These are phyloP conservation scores for Chalara sp. DNA, from an alignment of 2,329 filamentous ascomycete genomes.

Conservation along the genomic window DNA sequence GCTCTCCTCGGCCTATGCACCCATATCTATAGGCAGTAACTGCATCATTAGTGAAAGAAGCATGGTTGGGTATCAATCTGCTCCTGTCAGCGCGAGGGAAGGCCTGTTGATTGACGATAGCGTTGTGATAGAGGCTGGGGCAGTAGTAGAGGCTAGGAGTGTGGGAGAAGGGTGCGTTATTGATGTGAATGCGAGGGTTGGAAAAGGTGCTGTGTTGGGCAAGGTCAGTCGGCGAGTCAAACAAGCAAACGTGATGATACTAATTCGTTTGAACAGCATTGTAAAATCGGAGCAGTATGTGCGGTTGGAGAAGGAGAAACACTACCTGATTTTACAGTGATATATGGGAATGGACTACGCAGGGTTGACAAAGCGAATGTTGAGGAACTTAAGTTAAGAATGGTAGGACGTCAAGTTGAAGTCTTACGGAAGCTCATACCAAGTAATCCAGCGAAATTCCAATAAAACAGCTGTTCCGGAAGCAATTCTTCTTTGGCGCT, in stretches of 20 bases:
- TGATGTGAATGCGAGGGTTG: conserved; percentile 53
- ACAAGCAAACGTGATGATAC: conserved; percentile 2
- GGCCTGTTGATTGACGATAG: conserved; percentile 51
- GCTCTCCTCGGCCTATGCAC: conserved; percentile 70
- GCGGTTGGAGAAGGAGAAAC: conserved; percentile 49
- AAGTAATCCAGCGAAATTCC: conserved; percentile 40
- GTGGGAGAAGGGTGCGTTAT: conserved; percentile 49
- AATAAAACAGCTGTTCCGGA: conserved; percentile 2
- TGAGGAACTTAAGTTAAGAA: conserved; percentile 55
- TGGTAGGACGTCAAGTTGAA: conserved; percentile 61
- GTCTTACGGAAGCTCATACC: conserved; percentile 60
- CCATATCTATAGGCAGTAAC: conserved; percentile 72
- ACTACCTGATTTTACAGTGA: conserved; percentile 60
- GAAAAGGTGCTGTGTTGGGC: conserved; percentile 54
- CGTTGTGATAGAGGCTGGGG: conserved; percentile 54
- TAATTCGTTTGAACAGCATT: conserved; percentile 43
- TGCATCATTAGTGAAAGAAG: conserved; percentile 74
- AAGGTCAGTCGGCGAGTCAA: conserved; percentile 40
- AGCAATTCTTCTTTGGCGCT: too few relatives aligned
- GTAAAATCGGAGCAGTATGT: conserved; percentile 62
- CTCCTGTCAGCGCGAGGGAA: conserved; percentile 11
- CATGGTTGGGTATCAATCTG: conserved; percentile 43
- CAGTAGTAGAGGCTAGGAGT: conserved; percentile 46
- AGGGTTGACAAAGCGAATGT: conserved; percentile 54
- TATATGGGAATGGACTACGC: conserved; percentile 58